Base-by-base conservation (phyloP, 2,329 filamentous ascomycete genomes). In the Hortaea werneckii region DNA sequence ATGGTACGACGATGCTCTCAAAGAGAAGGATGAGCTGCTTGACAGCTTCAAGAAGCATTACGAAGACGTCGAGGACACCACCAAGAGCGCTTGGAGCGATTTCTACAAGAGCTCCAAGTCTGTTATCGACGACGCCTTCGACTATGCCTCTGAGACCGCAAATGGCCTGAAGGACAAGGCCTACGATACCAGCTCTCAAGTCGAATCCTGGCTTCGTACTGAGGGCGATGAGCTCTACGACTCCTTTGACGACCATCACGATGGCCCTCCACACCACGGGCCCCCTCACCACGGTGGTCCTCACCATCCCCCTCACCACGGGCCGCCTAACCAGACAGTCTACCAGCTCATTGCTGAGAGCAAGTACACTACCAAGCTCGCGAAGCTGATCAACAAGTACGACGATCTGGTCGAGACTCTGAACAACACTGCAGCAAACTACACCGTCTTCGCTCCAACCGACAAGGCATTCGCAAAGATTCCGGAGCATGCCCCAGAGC, bases 381-480 rank as follows among this genome's bases (percentile, higher is more conserved):
- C 83, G 28, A 77, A 83, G 60, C 70, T 88, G n/a, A 76, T 95
- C 54, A 74, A 83, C 50, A 74, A 87, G 50, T 81, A 85, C 60
- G 74, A 80, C 1, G 79, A 86, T 43, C 69, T 95, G 0, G 80
- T 90, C 32, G 65, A 83, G 44, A 64, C 80, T 3, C 76, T 95
- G 28, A 92, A 94, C 67, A 77, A 77, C 58, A 90, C 85, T 1
- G 67, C 76, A 32, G 71, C 77, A 20, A 89, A 90, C 64, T 79
- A 83, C 59, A 95, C 89, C 1, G 66, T 92, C 42, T 94, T 95
- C 58, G 84, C 85, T 1, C 89, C 89, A 0, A 80, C 78, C 1
- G 79, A 95, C 62, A 69, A 74, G 42, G 87, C 87, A 0, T 90
- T 95, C 56, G 78, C 83, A 48, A 78, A 76, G 66, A 73, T 80